Evolutionary conservation across 306 rosid genomes (phyloP), one percentile per base, ranked within the genome.

Genomic region (Canavalia gladiata): DNA sequence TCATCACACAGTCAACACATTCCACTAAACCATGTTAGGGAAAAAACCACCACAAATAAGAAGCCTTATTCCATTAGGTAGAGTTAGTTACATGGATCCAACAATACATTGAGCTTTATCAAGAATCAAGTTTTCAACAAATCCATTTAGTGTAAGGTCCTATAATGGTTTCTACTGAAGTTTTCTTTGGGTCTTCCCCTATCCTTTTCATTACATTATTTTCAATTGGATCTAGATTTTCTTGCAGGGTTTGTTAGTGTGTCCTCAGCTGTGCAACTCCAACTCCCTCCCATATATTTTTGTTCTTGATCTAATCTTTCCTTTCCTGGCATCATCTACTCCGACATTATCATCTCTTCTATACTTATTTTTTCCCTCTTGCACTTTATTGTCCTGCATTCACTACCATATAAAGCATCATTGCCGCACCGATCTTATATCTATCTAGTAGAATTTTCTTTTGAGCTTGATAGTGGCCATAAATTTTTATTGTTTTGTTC

Each of bases 221-320:
- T 30, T 54, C n/a, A 55, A 74, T 43, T 45, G 55, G 80, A 64
- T 64, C 68, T 68, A 64, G 31, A 18, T 81, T 81, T 81, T 43
- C 62, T 42, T 28, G 7, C 46, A 6, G 5, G 55, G 54, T 72
- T 7, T 42, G 6, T 41, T 51, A 10, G 65, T 52, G 45, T 75
- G 52, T 72, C 49, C 52, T 7, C 6, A 37, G 30, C 6, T 2
- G 31, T 67, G 77, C 63, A 45, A 47, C 54, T 74, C 69, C 12
- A 74, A 54, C 72, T 62, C 39, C 43, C 58, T 65, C 47, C 45
- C 12, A 5, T 41, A 33, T 73, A 55, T 43, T 3, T 78, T 33
- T 33, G 30, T 7, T 52, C 56, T 56, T n/a, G 41, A n/a, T 45
- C 70, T 45, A 9, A 56, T 57, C 57, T 9, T 45, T 81, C 29